Evolutionary conservation across 192 early-diverging fungal species (phyloP), one percentile per base, ranked within the genome.

Genomic region (Mortierella claussenii): DNA sequence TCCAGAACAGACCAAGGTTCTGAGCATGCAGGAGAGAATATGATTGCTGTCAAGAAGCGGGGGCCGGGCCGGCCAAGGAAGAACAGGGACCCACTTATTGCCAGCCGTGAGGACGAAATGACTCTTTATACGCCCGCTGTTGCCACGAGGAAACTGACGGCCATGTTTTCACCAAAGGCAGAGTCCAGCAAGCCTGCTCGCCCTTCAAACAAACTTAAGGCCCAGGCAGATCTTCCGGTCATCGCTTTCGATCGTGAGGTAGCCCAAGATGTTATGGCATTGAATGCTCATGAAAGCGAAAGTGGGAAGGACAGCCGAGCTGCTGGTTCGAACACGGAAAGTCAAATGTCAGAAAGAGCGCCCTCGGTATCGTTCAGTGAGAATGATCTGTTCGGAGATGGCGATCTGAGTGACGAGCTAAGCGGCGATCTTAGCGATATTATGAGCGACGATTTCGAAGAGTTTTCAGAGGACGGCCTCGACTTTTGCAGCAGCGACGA

Each of bases 371-470:
- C 31, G 2, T 48, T 48, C 18, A 60, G 44, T 17, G 60, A 71
- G 20, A 47, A 45, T 6, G 63, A 62, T 28, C 48, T 79, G 15
- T 79, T 70, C 50, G 76, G 76, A 44, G 67, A 67, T 26, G 55
- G 76, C 9, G 61, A 65, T 17, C 32, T 71, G 54, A 69, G 78
- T 49, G 78, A 71, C 20, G 78, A 71, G 37, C 37, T 76, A 20
- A 76, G 73, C 4, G 73, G 73, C 4, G 73, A 76, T 44, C 58
- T 79, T 17, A 79, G 68, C 36, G 76, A 70, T 37, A 66, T 79
- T 28, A 18, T 51, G 27, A 71, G 78, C 28, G 78, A 71, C 12
- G 69, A 69, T 52, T 45, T 79, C 24, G 68, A 66, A 18, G 78
- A 67, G 34, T 63, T 71, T 33, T 79, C 76, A 17, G 67, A 67